A percentile compares a stretch with the other conserved stretches of the same genome.
Conservation (phyloP, 2,329 filamentous ascomycete species). For the Samsoniella hepiali region DNA sequence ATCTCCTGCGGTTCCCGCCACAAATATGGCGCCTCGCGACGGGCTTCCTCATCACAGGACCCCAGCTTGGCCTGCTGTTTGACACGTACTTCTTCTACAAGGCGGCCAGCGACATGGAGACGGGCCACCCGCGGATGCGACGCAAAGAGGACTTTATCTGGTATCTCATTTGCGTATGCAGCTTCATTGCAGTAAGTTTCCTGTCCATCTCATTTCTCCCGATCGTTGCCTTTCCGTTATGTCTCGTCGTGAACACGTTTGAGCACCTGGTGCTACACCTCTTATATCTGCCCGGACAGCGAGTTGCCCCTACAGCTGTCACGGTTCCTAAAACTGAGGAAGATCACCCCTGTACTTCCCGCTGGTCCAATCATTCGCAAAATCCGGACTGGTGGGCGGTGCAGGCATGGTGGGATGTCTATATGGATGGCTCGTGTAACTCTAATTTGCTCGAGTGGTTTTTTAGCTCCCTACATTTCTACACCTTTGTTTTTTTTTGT, state of each 20-base stretch:
- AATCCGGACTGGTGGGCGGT: constrained; percentile 60
- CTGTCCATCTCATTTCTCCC: constrained; percentile 25
- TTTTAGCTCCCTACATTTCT: constrained; percentile 60
- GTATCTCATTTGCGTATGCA: constrained; percentile 72
- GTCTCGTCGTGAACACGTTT: constrained; percentile 16
- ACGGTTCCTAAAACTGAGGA: constrained; percentile 82
- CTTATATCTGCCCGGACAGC: constrained; percentile 79
- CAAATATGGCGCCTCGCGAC: constrained; percentile 44
- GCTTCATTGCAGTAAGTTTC: constrained; percentile 72
- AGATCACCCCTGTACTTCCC: constrained; percentile 68
- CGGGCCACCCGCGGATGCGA: constrained; percentile 65
- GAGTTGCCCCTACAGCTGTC: constrained; percentile 62
- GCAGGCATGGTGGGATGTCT: constrained; percentile 73
- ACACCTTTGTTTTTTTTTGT: constrained; percentile 17
- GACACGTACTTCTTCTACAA: constrained; percentile 75
- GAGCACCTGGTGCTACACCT: constrained; percentile 35
- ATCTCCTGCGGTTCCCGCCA: constrained; percentile 50
- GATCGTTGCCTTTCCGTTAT: constrained; percentile 18
- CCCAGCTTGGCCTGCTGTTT: constrained; percentile 54
- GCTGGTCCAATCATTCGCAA: constrained; percentile 65
- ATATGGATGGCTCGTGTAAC: constrained; percentile 65
- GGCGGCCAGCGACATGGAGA: constrained; percentile 73
- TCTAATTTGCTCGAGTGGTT: constrained; percentile 58
- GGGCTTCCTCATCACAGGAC: constrained; percentile 40
- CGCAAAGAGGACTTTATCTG: constrained; percentile 75